These are phyloP conservation scores for Heteromeles arbutifolia DNA, from an alignment of 306 rosid genomes.

Conservation along the genomic window DNA sequence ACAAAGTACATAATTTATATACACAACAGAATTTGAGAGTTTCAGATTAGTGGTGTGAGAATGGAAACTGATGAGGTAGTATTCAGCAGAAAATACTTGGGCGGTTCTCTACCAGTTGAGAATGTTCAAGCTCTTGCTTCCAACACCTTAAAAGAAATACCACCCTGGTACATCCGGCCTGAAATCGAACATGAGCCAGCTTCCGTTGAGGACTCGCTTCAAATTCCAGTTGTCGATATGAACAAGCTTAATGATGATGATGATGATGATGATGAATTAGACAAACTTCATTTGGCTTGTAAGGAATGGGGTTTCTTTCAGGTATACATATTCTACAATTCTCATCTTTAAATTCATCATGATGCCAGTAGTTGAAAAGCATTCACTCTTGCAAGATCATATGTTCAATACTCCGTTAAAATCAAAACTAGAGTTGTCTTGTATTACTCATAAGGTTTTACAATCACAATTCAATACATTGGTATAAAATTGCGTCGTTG, in stretches of 20 bases:
- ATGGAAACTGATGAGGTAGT: constrained; percentile 1
- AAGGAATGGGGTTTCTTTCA: constrained; percentile 26
- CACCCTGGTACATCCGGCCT: constrained; percentile 1
- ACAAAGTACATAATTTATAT: not conserved
- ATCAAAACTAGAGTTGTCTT: too few species aligned
- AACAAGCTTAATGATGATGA: constrained; percentile 1
- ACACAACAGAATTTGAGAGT: not conserved
- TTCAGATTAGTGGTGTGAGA: not conserved
- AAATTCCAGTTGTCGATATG: constrained; percentile 16
- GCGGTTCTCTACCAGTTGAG: constrained; percentile 17
- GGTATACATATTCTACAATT: not conserved
- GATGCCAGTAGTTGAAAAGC: not conserved
- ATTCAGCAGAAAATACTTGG: not conserved
- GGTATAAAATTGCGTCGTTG: not conserved
- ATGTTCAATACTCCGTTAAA: too few species aligned
- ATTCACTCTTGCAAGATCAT: not conserved
- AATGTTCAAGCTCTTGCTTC: constrained; percentile 30
- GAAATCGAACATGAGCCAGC: constrained; percentile 4
- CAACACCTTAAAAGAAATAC: constrained; percentile 11
- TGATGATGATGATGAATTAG: not conserved
- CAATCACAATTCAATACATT: too few species aligned
- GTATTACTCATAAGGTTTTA: too few species aligned
- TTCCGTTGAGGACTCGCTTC: constrained; percentile 6
- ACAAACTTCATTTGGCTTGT: constrained; percentile 18
- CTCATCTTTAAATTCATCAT: not conserved